Evolutionary conservation across 2,329 filamentous ascomycete species (phyloP).

Genomic region (Xylaria sp.): DNA sequence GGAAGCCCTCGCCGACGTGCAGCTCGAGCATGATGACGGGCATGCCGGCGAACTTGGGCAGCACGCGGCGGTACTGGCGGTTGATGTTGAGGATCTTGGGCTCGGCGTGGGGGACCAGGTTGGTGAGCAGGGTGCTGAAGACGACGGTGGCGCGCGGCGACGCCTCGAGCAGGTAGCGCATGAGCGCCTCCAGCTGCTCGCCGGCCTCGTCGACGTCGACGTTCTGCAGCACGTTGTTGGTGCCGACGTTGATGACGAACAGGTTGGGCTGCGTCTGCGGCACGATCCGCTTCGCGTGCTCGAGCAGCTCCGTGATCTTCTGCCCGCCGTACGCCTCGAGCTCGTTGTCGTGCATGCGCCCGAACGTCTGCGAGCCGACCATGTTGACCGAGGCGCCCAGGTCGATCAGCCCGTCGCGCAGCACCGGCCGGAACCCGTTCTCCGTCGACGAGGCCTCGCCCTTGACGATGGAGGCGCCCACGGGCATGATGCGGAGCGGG

Average conservation of each 20-base stretch:
- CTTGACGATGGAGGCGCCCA: constrained; percentile 35
- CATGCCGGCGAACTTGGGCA: constrained; percentile 28
- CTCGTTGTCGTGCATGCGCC: constrained; percentile 38
- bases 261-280: constrained; percentile 34
- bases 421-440: constrained; percentile 33
- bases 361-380: constrained; percentile 38
- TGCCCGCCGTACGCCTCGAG: constrained; percentile 39
- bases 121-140: constrained; percentile 35
- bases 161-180: constrained; percentile 34
- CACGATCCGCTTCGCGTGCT: constrained; percentile 33
- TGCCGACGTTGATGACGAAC: constrained; percentile 39
- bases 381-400: constrained; percentile 33
- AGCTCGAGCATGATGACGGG: constrained; percentile 38
- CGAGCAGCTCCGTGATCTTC: constrained; percentile 33
- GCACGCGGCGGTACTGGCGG: constrained; percentile 33
- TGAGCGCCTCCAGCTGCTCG: constrained; percentile 31
- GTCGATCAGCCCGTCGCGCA: constrained; percentile 31
- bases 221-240: constrained; percentile 38
- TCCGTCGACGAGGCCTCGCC: constrained; percentile 31
- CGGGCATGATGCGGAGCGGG: constrained; percentile 36
- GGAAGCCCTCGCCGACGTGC: constrained; percentile 32
- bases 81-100: constrained; percentile 34
- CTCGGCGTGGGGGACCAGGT: constrained; percentile 31
- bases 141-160: constrained; percentile 36
- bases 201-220: constrained; percentile 30